phyloP scores from a whole-genome alignment of 352 stramenopile species.

The Globisporangium canariense region DNA sequence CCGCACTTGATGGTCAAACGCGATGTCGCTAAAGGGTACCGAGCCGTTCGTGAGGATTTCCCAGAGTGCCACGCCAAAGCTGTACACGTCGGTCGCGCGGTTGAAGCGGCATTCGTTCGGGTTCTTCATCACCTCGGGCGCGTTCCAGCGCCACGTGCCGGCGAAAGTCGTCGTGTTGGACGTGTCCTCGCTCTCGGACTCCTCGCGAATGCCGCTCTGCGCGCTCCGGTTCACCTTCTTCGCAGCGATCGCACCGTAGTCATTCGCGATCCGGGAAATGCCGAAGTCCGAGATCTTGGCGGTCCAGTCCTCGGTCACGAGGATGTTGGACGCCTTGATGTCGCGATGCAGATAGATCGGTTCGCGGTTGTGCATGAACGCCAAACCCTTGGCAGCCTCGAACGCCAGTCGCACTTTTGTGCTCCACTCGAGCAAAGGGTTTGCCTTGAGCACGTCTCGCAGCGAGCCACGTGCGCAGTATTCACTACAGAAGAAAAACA shows the following conservation, averaged over 20 bases:
- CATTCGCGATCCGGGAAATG: conserved; percentile 68
- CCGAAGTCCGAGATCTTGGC: conserved; percentile 71
- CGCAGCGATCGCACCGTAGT: conserved; percentile 35
- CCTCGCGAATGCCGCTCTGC: conserved; percentile 11
- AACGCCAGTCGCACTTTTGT: conserved; percentile 69
- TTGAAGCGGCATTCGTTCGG: conserved; percentile 66
- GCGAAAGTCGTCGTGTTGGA: conserved; percentile 61
- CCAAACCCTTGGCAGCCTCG: conserved; percentile 64
- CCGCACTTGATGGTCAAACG: conserved; percentile 69
- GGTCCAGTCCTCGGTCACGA: conserved; percentile 71
- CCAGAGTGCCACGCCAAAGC: conserved; percentile 67
- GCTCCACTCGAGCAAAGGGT: conserved; percentile 62
- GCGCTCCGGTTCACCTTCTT: conserved; percentile 28
- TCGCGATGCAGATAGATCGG: conserved; percentile 75
- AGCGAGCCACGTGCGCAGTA: conserved; percentile 64
- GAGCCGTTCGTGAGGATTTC: conserved; percentile 69
- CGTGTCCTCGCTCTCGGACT: conserved; percentile 21
- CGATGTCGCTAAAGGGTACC: conserved; percentile 57
- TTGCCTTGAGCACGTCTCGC: conserved; percentile 54
- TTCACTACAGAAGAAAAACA: conserved; percentile 34
- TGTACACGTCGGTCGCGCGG: conserved; percentile 73
- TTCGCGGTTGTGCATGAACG: conserved; percentile 76
- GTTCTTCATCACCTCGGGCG: conserved; percentile 68
- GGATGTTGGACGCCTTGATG: conserved; percentile 72
- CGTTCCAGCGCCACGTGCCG: conserved; percentile 74